These are phyloP conservation scores for Puccinellia tenuiflora DNA, from an alignment of 176 grass and related monocot genomes.

Conservation along the genomic window DNA sequence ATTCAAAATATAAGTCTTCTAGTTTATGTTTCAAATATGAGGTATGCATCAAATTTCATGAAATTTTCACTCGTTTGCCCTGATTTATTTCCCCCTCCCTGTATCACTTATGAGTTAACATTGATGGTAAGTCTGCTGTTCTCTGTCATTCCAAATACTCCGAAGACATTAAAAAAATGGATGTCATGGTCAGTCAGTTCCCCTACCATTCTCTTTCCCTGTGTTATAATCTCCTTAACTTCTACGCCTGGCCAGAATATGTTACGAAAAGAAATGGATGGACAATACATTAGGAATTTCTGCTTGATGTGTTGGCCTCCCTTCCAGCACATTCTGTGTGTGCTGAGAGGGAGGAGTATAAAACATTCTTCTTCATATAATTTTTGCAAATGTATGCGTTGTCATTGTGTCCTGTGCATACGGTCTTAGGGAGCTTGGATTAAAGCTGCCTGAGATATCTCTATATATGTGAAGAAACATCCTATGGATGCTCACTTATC, in stretches of 20 bases:
- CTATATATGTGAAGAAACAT: neutral
- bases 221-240: neutral
- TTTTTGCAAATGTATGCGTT: neutral
- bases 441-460: neutral
- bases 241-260: neutral
- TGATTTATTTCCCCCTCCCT: neutral
- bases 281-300: neutral
- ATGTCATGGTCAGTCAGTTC: neutral
- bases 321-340: neutral
- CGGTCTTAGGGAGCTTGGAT: neutral
- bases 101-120: neutral
- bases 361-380: neutral
- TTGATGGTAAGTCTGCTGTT: neutral
- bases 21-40: neutral
- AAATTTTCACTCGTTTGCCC: neutral
- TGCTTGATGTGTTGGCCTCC: neutral
- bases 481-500: neutral
- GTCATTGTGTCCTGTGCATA: neutral
- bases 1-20: neutral
- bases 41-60: neutral
- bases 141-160: neutral
- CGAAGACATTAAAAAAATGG: neutral
- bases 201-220: neutral
- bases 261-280: neutral
- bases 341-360: neutral